Percentiles rank a stretch among this genome's conserved stretches.
phyloP scores from a whole-genome alignment of 2,329 filamentous ascomycete species.

The Pseudogymnoascus sp. region DNA sequence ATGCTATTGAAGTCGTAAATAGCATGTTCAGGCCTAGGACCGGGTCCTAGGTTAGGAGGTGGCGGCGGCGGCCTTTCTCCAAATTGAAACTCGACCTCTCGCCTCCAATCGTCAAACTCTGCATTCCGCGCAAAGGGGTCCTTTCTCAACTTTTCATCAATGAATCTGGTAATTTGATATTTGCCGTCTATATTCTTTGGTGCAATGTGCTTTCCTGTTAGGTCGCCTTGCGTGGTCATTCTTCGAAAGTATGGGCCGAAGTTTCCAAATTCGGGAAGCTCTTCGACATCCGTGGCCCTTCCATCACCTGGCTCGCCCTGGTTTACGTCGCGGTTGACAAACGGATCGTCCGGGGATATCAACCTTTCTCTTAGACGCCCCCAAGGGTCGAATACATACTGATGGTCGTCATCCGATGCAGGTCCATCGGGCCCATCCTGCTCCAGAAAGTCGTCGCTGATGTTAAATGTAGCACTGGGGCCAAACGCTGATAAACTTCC shows the following conservation, averaged over 20 bases:
- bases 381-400: not conserved
- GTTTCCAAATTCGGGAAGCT: not conserved
- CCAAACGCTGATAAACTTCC: not conserved
- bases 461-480: not conserved
- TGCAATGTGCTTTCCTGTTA: not conserved
- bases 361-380: not conserved
- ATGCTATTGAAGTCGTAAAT: not conserved
- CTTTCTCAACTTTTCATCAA: not conserved
- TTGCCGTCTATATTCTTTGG: not conserved
- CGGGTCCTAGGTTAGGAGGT: not conserved
- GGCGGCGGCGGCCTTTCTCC: not conserved
- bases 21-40: not conserved
- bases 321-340: not conserved
- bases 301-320: not conserved
- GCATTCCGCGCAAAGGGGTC: not conserved
- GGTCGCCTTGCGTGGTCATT: not conserved
- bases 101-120: not conserved
- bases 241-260: not conserved
- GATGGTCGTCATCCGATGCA: not conserved
- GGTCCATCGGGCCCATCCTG: not conserved
- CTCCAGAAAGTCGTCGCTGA: not conserved
- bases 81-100: slow-evolving; percentile 3
- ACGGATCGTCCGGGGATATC: not conserved
- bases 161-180: not conserved
- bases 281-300: not conserved